Conservation (phyloP, 352 stramenopile species). For the Phytophthora ramorum region DNA sequence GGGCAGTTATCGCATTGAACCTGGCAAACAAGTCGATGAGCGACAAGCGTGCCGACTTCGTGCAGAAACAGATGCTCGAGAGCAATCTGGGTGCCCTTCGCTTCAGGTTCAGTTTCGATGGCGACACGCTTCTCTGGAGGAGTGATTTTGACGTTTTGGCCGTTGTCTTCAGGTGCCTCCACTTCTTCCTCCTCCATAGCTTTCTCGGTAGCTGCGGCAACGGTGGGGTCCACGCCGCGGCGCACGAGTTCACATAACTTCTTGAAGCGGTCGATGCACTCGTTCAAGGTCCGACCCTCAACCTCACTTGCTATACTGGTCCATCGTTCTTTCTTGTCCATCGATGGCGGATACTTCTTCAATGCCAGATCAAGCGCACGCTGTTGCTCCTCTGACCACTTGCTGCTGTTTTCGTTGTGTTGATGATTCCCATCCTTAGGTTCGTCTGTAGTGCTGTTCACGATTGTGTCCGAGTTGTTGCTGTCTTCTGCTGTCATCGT, state of each 20-base stretch:
- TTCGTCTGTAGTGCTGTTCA: background rate
- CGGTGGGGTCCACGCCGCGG: constrained; percentile 31
- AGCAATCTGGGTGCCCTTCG: constrained; percentile 58
- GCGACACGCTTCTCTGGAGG: constrained; percentile 46
- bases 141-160: constrained; percentile 58
- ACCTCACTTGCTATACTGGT: constrained; percentile 70
- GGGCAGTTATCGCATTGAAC: constrained; percentile 79
- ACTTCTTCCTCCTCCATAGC: constrained; percentile 25
- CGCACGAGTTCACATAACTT: constrained; percentile 60
- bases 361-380: constrained; percentile 68
- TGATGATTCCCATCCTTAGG: constrained; percentile 2
- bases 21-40: constrained; percentile 68
- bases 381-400: constrained; percentile 77
- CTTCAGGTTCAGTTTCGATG: constrained; percentile 63
- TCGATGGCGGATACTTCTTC: constrained; percentile 72
- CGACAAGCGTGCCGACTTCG: constrained; percentile 77
- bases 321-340: constrained; percentile 81
- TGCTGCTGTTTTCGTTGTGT: constrained; percentile 21
- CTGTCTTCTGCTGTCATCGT: background rate
- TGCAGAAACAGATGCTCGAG: constrained; percentile 82
- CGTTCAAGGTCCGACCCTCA: constrained; percentile 70
- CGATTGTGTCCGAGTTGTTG: background rate
- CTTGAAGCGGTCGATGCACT: constrained; percentile 88
- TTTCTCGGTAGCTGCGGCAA: background rate
- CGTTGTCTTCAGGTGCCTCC: constrained; percentile 9